Conservation (phyloP, 352 stramenopile species). For the Phytophthora litchii region DNA sequence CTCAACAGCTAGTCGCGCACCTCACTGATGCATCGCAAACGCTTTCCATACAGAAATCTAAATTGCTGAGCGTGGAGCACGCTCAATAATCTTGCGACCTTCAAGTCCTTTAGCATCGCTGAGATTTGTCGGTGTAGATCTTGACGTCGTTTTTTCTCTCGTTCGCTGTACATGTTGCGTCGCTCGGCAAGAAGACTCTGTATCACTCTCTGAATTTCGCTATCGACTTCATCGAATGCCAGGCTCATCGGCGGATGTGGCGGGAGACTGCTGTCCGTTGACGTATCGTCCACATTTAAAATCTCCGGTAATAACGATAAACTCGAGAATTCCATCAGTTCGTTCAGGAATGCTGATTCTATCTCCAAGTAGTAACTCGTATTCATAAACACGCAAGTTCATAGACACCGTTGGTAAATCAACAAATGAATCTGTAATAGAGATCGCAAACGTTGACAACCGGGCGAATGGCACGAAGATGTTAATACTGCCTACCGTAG, state of each 20-base stretch:
- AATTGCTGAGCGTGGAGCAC: neutral
- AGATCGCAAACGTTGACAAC: too few relatives aligned
- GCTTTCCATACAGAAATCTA: slow-evolving; percentile 20
- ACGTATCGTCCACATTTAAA: too few relatives aligned
- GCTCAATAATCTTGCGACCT: neutral
- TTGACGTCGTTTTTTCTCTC: slow-evolving; percentile 24
- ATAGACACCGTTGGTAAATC: too few relatives aligned
- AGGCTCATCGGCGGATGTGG: neutral
- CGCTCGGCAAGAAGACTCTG: slow-evolving; percentile 11
- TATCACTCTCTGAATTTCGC: slow-evolving; percentile 5
- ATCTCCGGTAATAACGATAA: too few relatives aligned
- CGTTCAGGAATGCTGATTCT: too few relatives aligned
- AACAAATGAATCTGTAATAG: too few relatives aligned
- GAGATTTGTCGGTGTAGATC: slow-evolving; percentile 24
- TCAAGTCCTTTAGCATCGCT: slow-evolving; percentile 9
- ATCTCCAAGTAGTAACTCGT: too few relatives aligned
- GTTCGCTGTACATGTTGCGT: slow-evolving; percentile 30
- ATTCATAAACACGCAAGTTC: too few relatives aligned
- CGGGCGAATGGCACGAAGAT: too few relatives aligned
- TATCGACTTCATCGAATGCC: slow-evolving; percentile 1
- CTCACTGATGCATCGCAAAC: slow-evolving; percentile 16
- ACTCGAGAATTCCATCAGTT: too few relatives aligned
- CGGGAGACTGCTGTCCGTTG: too few relatives aligned
- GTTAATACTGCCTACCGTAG: too few relatives aligned
- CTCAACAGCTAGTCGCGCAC: slow-evolving; percentile 7